These are phyloP conservation scores for Fusarium sambucinum DNA, from an alignment of 2,329 filamentous ascomycete species.

Conservation along the genomic window DNA sequence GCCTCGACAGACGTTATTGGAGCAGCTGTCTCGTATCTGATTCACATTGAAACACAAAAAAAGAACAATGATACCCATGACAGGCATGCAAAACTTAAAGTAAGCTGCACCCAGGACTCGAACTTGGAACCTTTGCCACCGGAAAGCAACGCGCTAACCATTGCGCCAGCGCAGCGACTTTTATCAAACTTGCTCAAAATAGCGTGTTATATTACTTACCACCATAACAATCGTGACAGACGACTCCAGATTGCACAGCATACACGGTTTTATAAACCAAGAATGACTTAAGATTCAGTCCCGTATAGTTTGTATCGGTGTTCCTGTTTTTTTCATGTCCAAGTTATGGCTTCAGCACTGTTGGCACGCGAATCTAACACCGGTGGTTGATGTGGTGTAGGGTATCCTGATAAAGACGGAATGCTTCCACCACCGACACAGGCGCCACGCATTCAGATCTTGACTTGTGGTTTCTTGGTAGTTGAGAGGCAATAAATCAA, in stretches of 20 bases:
- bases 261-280: too few relatives aligned
- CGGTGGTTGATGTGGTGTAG: not conserved
- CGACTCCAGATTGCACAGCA: not conserved
- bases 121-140: slow-evolving; percentile 54
- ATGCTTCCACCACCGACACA: not conserved
- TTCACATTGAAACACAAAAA: not conserved
- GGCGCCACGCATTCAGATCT: not conserved
- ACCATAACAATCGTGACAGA: rapidly evolving
- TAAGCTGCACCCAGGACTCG: slow-evolving; percentile 48
- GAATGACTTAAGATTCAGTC: not conserved
- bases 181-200: not conserved
- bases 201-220: rapidly evolving
- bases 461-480: not conserved
- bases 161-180: slow-evolving; percentile 39
- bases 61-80: not conserved
- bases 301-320: too few relatives aligned
- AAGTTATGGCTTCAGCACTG: not conserved
- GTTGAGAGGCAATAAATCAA: not conserved
- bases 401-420: not conserved
- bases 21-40: not conserved
- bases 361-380: not conserved
- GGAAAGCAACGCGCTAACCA: slow-evolving; percentile 51
- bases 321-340: not conserved
- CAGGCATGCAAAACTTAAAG: not conserved
- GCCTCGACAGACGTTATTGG: not conserved